Conservation (phyloP, 2,329 filamentous ascomycete species). For the Parafenestella ontariensis region DNA sequence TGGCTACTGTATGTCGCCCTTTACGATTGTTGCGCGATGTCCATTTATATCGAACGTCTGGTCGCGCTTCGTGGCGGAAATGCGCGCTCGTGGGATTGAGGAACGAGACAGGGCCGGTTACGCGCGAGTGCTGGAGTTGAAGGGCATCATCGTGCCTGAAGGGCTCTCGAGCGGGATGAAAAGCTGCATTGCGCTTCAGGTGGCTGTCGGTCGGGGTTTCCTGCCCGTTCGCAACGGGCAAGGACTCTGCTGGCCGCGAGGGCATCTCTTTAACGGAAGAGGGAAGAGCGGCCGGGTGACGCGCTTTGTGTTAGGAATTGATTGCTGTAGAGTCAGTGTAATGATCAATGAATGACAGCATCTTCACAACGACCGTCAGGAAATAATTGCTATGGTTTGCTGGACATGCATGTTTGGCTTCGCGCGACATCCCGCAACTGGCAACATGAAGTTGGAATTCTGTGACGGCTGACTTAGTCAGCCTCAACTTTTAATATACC, state of each 20-base stretch:
- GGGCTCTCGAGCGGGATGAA: conserved; percentile 35
- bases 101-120: conserved; percentile 54
- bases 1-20: conserved; percentile 49
- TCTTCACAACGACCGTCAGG: neutral
- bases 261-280: neutral
- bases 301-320: neutral
- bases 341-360: neutral
- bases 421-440: no score
- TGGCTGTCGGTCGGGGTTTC: neutral
- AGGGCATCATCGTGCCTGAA: conserved; percentile 28
- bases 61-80: conserved; percentile 26
- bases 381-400: neutral
- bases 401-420: neutral
- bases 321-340: neutral
- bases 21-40: conserved; percentile 55
- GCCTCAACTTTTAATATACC: neutral
- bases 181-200: conserved; percentile 35
- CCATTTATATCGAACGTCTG: conserved; percentile 49
- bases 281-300: neutral
- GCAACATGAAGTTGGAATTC: neutral
- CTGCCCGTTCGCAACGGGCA: neutral
- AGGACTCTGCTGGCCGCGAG: neutral
- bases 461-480: no score
- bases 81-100: conserved; percentile 57
- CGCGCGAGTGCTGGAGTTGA: conserved; percentile 26